Conservation (phyloP, 2,329 filamentous ascomycete species). For the Seiridium cupressi region DNA sequence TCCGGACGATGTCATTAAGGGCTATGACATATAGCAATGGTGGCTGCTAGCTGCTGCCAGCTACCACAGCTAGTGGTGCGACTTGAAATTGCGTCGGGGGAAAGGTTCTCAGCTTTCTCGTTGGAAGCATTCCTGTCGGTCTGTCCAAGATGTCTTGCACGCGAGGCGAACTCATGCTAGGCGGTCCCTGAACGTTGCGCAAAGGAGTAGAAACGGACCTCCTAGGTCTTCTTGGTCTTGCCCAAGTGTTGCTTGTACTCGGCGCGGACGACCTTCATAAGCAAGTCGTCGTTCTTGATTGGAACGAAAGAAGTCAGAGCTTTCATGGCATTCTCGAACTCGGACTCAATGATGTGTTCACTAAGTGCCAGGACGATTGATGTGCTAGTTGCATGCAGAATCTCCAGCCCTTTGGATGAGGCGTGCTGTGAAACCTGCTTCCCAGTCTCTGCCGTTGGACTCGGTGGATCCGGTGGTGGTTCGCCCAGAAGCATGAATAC, state of each 20-base stretch:
- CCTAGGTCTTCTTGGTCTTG: constrained; percentile 38
- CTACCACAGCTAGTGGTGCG: not conserved
- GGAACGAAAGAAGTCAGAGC: constrained; percentile 91
- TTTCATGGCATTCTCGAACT: constrained; percentile 99
- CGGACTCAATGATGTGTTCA: constrained; percentile 84
- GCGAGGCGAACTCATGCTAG: not conserved
- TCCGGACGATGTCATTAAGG: not conserved
- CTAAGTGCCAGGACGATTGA: constrained; percentile 88
- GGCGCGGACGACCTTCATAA: constrained; percentile 85
- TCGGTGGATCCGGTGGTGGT: constrained; percentile 43
- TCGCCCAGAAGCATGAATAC: constrained; percentile 94
- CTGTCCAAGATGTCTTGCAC: not conserved
- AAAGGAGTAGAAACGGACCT: constrained; percentile 12
- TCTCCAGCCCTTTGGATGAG: constrained; percentile 68
- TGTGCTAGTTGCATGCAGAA: constrained; percentile 85
- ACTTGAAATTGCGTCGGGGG: not conserved
- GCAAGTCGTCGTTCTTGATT: constrained; percentile 86
- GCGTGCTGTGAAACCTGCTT: constrained; percentile 17
- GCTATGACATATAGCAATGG: not conserved
- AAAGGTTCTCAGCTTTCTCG: not conserved
- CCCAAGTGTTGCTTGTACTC: constrained; percentile 73
- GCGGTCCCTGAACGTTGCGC: not conserved
- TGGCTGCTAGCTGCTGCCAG: not conserved
- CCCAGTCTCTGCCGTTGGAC: not conserved
- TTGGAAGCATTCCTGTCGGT: not conserved